Base-by-base conservation (phyloP, 208 protist species). In the Trypanosoma boissoni region DNA sequence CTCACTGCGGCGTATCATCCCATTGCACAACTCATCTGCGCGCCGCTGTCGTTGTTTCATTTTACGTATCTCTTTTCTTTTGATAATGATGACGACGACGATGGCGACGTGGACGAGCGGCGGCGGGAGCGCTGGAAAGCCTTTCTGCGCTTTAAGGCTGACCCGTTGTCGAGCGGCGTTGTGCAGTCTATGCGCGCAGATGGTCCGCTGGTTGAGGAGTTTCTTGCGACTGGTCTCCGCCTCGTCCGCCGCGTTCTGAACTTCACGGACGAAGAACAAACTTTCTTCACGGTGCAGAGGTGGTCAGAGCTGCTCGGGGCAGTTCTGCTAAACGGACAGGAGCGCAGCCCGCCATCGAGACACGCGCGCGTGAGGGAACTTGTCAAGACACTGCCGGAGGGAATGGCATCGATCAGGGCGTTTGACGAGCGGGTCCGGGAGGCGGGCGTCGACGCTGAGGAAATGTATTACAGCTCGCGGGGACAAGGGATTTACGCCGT, bases 291-390 rank as follows among this genome's bases (percentile, higher is more conserved):
- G 0, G 45, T 41, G 21, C 5, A 7, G 20, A 58, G 52, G 48
- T 85, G 78, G 76, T 84, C 81, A 4, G 64, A 72, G 52, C 48
- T 91, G 26, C 66, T 91, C 42, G 80, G 87, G 3, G 83, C 83
- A 8, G 72, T 91, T 21, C 71, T 94, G 26, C 74, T 94, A 14
- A 94, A 89, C 65, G 80, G 80, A 23, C 83, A 94, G 56, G 87
- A 89, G 48, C 83, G 87, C 27, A 73, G 59, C 18, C 80, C 80
- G 12, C 76, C 72, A 14, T 87, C 76, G 0, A 64, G 70, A 3
- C 89, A 85, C 64, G 68, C 78, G 20, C 42, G 66, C 18, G 53
- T 81, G 29, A 63, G 64, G 36, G 58, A 77, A 9, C 52, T 67
- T 6, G 68, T 86, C 16, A 24, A 49, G 36, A 41, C 34, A 20